Evolutionary conservation across 768 basidiomycete species (phyloP), one percentile per base, ranked within the genome.

Genomic region (Rhizopogon vulgaris): DNA sequence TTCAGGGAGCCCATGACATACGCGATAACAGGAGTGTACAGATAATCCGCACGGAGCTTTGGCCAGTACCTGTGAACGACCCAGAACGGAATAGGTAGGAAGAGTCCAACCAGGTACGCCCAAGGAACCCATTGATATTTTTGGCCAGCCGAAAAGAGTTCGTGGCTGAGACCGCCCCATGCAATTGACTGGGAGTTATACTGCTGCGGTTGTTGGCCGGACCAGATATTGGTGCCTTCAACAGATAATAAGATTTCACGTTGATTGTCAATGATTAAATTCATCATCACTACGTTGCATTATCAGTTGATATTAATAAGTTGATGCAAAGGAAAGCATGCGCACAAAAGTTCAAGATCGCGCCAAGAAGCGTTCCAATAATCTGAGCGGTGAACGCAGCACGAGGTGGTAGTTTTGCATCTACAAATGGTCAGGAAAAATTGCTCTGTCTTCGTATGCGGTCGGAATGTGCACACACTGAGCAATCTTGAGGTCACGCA

Each of bases 191-290:
- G 71, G 48, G 78, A 82, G 63, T 84, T 83, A 55, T 79, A 58
- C 51, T 68, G 71, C 59, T 83, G 82, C 0, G 72, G 61, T 1
- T 68, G 62, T 59, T 82, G 78, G 0, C 80, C 80, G 53, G 74
- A 75, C 82, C 83, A 86, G 39, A 85, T 72, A 48, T 83, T 83
- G 2, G 78, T 82, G 25, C 84, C 83, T 4, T 65, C 65, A 0
- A 80, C 76, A 48, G 69, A 65, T 3, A 81, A 63, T 2, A 86
- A 65, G 28, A 80, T 67, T 27, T 82, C 76, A 9, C 78, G 76
- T 56, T 83, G 82, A 1, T 75, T 64, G 17, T 58, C 60, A 6
- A 85, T 73, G 52, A 85, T 78, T 1, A 73, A 73, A 55, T 79
- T 82, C 82, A 83, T 82, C 48, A 85, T 58, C 40, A 82, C 76